phyloP scores from a whole-genome alignment of 2,329 filamentous ascomycete genomes.

The Penicillium sp. region DNA sequence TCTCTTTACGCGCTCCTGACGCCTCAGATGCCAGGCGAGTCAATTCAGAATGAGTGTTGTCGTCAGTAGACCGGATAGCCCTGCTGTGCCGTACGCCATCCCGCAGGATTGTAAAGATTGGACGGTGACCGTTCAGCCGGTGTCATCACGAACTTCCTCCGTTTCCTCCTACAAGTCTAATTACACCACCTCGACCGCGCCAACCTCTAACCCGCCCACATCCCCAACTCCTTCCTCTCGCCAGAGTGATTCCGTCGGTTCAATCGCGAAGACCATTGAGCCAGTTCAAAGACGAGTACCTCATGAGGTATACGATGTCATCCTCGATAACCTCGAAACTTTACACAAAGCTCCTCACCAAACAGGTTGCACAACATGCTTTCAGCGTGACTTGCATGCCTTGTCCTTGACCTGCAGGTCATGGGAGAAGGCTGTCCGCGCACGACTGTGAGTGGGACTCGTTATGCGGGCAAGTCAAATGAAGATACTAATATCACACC shows the following conservation, averaged over 20 bases:
- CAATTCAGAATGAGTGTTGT: conserved; percentile 41
- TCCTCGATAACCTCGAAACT: conserved; percentile 52
- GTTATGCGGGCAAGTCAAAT: neutral
- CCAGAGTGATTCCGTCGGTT: conserved; percentile 41
- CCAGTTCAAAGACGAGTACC: conserved; percentile 50
- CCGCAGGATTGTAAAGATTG: conserved; percentile 32
- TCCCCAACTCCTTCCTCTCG: conserved; percentile 36
- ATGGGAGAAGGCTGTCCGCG: conserved; percentile 57
- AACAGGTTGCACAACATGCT: conserved; percentile 54
- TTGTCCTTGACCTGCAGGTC: conserved; percentile 55
- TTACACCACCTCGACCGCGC: conserved; percentile 37
- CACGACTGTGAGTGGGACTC: conserved; percentile 48
- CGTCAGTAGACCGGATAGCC: conserved; percentile 38
- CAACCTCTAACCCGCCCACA: conserved; percentile 41
- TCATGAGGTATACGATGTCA: conserved; percentile 55
- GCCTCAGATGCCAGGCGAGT: conserved; percentile 20
- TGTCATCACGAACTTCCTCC: conserved; percentile 34
- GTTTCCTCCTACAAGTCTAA: conserved; percentile 41
- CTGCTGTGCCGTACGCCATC: conserved; percentile 33
- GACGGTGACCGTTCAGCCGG: conserved; percentile 31
- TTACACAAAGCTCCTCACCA: conserved; percentile 44
- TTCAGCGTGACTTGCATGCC: conserved; percentile 54
- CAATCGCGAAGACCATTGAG: conserved; percentile 33
- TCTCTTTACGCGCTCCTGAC: conserved; percentile 6
- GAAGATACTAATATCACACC: neutral